Conservation (phyloP, 2,329 filamentous ascomycete genomes). For the Polytolypa hystricis region DNA sequence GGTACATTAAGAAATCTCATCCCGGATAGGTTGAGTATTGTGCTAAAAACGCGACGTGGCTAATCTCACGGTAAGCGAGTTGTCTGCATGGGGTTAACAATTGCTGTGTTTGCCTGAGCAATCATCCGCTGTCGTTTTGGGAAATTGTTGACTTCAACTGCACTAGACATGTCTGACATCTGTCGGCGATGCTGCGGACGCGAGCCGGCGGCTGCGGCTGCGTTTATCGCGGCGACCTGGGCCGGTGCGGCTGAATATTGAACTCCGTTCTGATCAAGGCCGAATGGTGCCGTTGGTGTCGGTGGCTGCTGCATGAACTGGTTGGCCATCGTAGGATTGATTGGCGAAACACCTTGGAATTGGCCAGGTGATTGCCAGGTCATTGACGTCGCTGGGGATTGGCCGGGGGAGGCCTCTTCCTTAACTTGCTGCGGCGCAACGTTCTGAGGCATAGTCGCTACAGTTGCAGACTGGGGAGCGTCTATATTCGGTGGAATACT, state of each 20-base stretch:
- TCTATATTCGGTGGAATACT: slow-evolving; percentile 51
- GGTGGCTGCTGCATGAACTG: slow-evolving; percentile 26
- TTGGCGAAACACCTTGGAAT: slow-evolving; percentile 47
- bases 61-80: too few relatives aligned
- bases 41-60: too few relatives aligned
- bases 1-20: too few relatives aligned
- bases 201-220: slow-evolving; percentile 13
- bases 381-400: slow-evolving; percentile 47
- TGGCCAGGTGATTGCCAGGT: slow-evolving; percentile 54
- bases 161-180: slow-evolving; percentile 50
- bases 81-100: slow-evolving; percentile 40
- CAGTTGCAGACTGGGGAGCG: slow-evolving; percentile 29
- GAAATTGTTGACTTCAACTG: slow-evolving; percentile 40
- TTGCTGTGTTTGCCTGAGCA: slow-evolving; percentile 24
- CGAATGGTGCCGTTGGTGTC: slow-evolving; percentile 6
- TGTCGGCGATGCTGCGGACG: slow-evolving; percentile 40
- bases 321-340: slow-evolving; percentile 36
- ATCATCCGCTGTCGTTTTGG: slow-evolving; percentile 51
- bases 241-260: slow-evolving; percentile 11
- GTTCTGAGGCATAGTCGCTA: slow-evolving; percentile 39
- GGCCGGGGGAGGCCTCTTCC: slow-evolving; percentile 51
- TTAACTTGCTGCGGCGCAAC: slow-evolving; percentile 47
- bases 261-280: slow-evolving; percentile 12
- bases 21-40: too few relatives aligned
- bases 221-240: slow-evolving; percentile 15